Percentiles rank a stretch among this genome's conserved stretches.
These are phyloP conservation scores for Neofusicoccum cordaticola DNA, from an alignment of 2,329 filamentous ascomycete species.

Conservation along the genomic window DNA sequence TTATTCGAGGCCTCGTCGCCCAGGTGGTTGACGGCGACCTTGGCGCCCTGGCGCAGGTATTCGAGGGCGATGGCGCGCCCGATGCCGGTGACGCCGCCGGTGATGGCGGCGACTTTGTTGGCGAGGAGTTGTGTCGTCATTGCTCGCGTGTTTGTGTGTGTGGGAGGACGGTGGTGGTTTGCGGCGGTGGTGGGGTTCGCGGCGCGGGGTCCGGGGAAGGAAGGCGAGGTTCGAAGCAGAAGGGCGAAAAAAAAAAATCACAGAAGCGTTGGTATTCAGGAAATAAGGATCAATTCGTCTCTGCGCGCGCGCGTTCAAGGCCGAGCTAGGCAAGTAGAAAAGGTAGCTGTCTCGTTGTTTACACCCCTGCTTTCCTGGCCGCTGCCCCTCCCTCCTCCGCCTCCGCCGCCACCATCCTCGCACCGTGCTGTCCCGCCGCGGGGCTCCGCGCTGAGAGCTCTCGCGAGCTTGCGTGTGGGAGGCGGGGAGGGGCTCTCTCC, in stretches of 20 bases:
- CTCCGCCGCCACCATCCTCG: neutral
- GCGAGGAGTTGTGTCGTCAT: conserved; percentile 51
- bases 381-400: too few species aligned
- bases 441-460: neutral
- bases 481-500: neutral
- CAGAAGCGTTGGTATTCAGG: neutral
- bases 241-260: neutral
- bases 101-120: conserved; percentile 80
- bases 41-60: conserved; percentile 73
- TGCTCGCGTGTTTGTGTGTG: neutral
- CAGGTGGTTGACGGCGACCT: conserved; percentile 78
- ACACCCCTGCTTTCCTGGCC: neutral
- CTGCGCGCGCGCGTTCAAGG: neutral
- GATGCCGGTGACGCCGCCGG: conserved; percentile 82
- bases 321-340: neutral
- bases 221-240: neutral
- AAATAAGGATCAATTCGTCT: neutral
- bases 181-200: neutral
- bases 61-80: conserved; percentile 80
- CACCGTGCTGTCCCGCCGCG: conserved; percentile 6
- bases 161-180: neutral
- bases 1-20: conserved; percentile 51
- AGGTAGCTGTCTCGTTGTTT: neutral
- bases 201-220: neutral
- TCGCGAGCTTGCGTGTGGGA: too few species aligned